phyloP scores from a whole-genome alignment of 768 basidiomycete genomes.

The Chlorophyllum brunneum region DNA sequence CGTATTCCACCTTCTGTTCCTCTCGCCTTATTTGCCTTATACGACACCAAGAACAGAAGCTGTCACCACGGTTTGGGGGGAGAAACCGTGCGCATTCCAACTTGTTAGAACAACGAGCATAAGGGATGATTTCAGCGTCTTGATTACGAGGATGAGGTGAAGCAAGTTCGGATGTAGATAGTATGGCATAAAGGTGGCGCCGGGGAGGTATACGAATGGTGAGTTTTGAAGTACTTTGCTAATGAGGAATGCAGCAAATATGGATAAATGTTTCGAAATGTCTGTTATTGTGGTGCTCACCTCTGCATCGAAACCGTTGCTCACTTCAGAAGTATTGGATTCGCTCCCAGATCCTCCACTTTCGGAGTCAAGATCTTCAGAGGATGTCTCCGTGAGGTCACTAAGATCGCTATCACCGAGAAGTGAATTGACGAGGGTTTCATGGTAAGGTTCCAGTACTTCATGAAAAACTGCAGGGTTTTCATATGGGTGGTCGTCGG shows the following conservation, averaged over 20 bases:
- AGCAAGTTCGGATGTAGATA: neutral
- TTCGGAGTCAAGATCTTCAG: constrained; percentile 20
- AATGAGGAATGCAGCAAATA: no score
- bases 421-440: neutral
- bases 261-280: no score
- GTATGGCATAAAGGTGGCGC: neutral
- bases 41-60: constrained; percentile 4
- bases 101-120: neutral
- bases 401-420: constrained; percentile 32
- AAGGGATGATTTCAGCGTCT: neutral
- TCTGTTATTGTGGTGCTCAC: constrained; percentile 4
- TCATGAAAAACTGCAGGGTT: neutral
- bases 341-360: neutral
- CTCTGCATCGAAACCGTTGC: neutral
- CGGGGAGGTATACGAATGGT: constrained; percentile 1
- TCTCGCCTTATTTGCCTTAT: neutral
- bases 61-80: neutral
- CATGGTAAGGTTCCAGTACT: constrained; percentile 11
- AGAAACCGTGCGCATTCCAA: neutral
- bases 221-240: neutral
- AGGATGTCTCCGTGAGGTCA: constrained; percentile 24
- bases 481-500: neutral
- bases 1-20: neutral
- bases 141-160: neutral
- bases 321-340: neutral